Conservation (phyloP, 176 grass and related monocot genomes). For the Bothriochloa decipiens region DNA sequence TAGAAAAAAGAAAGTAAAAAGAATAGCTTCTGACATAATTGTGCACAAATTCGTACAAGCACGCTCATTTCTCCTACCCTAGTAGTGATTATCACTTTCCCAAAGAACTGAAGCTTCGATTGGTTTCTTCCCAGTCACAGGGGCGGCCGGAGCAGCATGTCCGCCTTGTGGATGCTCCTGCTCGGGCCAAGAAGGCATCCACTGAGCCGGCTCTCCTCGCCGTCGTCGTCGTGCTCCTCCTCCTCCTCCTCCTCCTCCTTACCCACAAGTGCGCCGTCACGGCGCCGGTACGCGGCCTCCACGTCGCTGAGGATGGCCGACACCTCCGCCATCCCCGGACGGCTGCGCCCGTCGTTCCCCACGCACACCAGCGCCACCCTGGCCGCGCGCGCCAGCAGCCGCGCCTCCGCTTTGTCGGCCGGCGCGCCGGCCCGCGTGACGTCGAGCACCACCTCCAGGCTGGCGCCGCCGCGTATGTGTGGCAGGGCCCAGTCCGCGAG, state of each 20-base stretch:
- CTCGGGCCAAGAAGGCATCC: slow-evolving; percentile 40
- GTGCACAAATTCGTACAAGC: neutral
- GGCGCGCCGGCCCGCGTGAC: slow-evolving; percentile 34
- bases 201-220: slow-evolving; percentile 14
- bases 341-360: slow-evolving; percentile 52
- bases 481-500: slow-evolving; percentile 67
- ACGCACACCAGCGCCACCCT: slow-evolving; percentile 76
- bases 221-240: neutral
- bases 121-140: neutral
- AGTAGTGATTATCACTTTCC: neutral
- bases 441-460: slow-evolving; percentile 55
- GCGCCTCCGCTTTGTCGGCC: slow-evolving; percentile 45
- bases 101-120: neutral
- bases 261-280: neutral
- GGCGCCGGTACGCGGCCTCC: slow-evolving; percentile 40
- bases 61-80: neutral
- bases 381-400: slow-evolving; percentile 46
- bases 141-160: slow-evolving; percentile 19
- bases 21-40: neutral
- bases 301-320: slow-evolving; percentile 69
- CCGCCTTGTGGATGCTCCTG: slow-evolving; percentile 24
- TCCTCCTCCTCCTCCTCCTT: neutral
- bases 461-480: slow-evolving; percentile 31
- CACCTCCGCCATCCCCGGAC: slow-evolving; percentile 62
- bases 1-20: neutral